Evolutionary conservation across 2,329 filamentous ascomycete species (phyloP), one percentile per base, ranked within the genome.

Genomic region (Colletotrichum cereale): DNA sequence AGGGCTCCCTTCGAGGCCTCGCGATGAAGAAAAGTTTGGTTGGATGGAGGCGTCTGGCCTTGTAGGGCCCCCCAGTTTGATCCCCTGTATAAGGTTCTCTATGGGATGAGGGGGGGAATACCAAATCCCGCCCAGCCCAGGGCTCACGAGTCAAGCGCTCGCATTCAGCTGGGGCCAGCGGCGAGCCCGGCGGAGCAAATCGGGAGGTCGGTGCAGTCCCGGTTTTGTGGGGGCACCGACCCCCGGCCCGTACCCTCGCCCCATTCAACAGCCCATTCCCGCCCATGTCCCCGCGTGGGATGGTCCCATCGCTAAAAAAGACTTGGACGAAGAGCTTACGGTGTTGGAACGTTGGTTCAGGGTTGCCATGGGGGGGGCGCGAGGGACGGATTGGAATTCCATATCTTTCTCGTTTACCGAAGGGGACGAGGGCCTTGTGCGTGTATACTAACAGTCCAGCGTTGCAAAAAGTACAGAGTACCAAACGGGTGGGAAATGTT

Each of bases 121-220:
- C 8, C 63, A 31, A 40, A 26, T 61, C 63, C 67, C 31, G 42
- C 40, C 38, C 24, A 21, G n/a, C 8, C 48, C 50, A 62, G 67
- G 62, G 56, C 36, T 61, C 48, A 50, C 57, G 67, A 71, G 63
- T 71, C 67, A 71, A 52, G 56, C 18, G 8, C 48, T 10, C 29
- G 34, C 47, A 14, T 31, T 21, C 26, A 56, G 34, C 31, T 26
- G 40, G 42, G 21, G n/a, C n/a, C 16, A 16, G 42, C 42, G 58
- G 16, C 44, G 31, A 68, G 42, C 57, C 56, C 56, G 44, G 44
- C 31, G 44, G 38, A n/a, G 44, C 58, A 50, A 50, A 50, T 34
- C 44, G 64, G 55, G 42, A n/a, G 40, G 38, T 24, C 66, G 52
- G 61, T 34, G 26, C 55, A 40, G 18, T 3, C 18, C 67, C 62